Percentiles rank a stretch among this genome's conserved stretches.
Evolutionary conservation across 306 rosid species (phyloP).

Genomic region (Medicago ruthenica): DNA sequence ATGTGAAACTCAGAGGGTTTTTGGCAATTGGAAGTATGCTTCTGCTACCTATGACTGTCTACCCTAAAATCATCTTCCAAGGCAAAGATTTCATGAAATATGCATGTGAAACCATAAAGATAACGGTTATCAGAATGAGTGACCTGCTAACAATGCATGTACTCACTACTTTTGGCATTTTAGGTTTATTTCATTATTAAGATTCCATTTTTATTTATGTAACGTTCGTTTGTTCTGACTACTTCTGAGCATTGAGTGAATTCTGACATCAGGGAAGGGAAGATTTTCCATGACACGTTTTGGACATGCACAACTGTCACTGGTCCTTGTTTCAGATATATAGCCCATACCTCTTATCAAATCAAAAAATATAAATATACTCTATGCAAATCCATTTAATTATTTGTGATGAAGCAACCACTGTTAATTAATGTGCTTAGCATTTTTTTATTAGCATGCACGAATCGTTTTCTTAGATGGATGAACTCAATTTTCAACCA

Average conservation of each 20-base stretch:
- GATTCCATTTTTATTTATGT: not conserved
- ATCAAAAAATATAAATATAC: not conserved
- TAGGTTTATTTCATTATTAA: not conserved
- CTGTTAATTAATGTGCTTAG: not conserved
- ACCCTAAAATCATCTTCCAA: too few relatives aligned
- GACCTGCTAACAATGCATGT: constrained; percentile 14
- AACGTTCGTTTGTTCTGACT: not conserved
- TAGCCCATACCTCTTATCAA: not conserved
- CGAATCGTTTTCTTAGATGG: not conserved
- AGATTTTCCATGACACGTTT: constrained; percentile 33
- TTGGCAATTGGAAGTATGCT: not conserved
- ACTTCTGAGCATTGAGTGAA: not conserved
- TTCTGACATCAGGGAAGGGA: not conserved
- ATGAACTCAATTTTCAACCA: not conserved
- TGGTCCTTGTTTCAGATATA: not conserved
- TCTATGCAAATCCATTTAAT: not conserved
- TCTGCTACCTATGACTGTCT: not conserved
- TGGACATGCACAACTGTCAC: constrained; percentile 30
- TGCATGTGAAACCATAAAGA: too few relatives aligned
- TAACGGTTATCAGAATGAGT: not conserved
- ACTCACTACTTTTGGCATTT: not conserved
- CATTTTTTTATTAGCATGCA: not conserved
- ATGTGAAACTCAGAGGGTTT: not conserved
- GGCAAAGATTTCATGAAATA: too few relatives aligned
- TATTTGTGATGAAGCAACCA: not conserved